Percentiles rank a stretch among this genome's conserved stretches.
Conservation (phyloP, 176 grass and related monocot species). For the Carex myosuroides region DNA sequence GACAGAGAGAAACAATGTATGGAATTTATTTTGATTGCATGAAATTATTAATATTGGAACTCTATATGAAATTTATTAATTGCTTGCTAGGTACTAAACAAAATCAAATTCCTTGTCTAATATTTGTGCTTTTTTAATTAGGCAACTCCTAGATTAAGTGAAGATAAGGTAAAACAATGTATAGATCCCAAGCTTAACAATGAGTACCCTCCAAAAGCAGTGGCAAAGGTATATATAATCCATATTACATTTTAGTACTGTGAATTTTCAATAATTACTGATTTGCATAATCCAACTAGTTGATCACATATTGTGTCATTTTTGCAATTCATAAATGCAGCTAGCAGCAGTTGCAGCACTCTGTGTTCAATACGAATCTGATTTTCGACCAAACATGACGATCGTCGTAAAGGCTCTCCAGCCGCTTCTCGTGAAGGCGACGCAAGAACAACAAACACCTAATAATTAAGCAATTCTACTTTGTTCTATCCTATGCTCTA, state of each 20-base stretch:
- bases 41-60: neutral
- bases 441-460: neutral
- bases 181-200: constrained; percentile 80
- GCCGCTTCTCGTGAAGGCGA: constrained; percentile 43
- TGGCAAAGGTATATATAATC: constrained; percentile 65
- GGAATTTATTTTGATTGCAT: neutral
- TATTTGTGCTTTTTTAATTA: constrained; percentile 9
- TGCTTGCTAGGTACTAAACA: neutral
- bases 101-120: neutral
- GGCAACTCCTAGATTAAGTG: constrained; percentile 87
- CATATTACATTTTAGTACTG: neutral
- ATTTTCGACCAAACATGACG: constrained; percentile 91
- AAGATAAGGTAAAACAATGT: constrained; percentile 88
- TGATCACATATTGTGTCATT: neutral
- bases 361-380: constrained; percentile 71
- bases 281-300: neutral
- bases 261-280: neutral
- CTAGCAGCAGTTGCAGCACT: constrained; percentile 69
- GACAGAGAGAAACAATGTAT: neutral
- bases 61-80: neutral
- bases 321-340: constrained; percentile 21
- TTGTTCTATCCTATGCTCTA: neutral
- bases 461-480: neutral
- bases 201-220: constrained; percentile 80
- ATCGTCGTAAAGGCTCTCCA: constrained; percentile 79